These are phyloP conservation scores for Trypanosomatidae sp. DNA, from an alignment of 208 protist genomes.

Conservation along the genomic window DNA sequence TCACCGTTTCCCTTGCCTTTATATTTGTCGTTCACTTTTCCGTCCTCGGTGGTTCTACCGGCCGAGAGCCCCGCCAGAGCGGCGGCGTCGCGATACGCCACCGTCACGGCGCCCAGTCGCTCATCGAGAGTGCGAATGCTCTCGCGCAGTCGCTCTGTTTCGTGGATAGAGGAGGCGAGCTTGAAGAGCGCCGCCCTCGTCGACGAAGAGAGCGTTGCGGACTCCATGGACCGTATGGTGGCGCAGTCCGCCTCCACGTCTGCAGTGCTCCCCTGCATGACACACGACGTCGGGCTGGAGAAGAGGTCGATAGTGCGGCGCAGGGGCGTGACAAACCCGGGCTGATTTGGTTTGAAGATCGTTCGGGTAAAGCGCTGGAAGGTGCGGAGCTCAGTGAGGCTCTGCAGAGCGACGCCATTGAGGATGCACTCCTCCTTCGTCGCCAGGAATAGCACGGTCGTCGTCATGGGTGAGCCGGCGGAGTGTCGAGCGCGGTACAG, in stretches of 20 bases:
- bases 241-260: constrained; percentile 42
- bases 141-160: background rate
- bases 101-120: constrained; percentile 1
- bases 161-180: constrained; percentile 1
- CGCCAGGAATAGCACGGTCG: constrained; percentile 70
- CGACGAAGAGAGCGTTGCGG: constrained; percentile 1
- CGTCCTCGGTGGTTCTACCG: background rate
- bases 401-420: constrained; percentile 32
- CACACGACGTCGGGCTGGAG: constrained; percentile 65
- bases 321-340: constrained; percentile 32
- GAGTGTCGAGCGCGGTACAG: constrained; percentile 43
- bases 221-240: constrained; percentile 33
- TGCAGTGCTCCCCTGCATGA: constrained; percentile 49
- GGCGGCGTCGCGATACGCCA: background rate
- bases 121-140: constrained; percentile 2
- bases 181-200: constrained; percentile 12
- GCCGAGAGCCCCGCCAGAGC: background rate
- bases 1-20: background rate
- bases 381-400: constrained; percentile 43
- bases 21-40: background rate
- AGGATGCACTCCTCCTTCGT: constrained; percentile 41
- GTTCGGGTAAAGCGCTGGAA: constrained; percentile 58
- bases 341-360: constrained; percentile 38
- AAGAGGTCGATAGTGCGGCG: constrained; percentile 72
- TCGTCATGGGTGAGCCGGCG: constrained; percentile 3